A percentile compares a stretch with the other conserved stretches of the same genome.
Conservation (phyloP, 257 asterid species). For the Lycium barbarum region DNA sequence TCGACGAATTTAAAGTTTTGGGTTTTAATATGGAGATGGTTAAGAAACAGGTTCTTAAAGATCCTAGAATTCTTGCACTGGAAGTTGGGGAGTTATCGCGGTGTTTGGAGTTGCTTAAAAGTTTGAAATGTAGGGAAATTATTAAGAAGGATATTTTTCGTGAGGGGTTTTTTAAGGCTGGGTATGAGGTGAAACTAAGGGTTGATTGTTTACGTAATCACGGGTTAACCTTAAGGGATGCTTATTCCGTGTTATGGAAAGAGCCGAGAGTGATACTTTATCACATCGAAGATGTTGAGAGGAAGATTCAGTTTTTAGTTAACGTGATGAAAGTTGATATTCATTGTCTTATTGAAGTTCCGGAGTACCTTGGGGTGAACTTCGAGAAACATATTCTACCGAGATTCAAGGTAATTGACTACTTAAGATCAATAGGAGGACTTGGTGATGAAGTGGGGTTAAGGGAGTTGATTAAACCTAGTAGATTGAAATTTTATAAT, state of each 20-base stretch:
- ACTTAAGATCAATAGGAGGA: conserved; percentile 61
- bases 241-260: conserved; percentile 76
- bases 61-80: conserved; percentile 70
- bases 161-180: conserved; percentile 68
- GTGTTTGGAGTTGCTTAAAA: conserved; percentile 67
- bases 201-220: conserved; percentile 68
- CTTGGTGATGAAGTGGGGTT: conserved; percentile 73
- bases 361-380: conserved; percentile 77
- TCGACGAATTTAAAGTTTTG: conserved; percentile 67
- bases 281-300: conserved; percentile 56
- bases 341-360: conserved; percentile 67
- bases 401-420: conserved; percentile 72
- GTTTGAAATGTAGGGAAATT: conserved; percentile 67
- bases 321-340: conserved; percentile 61
- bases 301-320: conserved; percentile 69
- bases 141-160: conserved; percentile 59
- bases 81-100: conserved; percentile 84
- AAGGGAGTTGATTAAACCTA: conserved; percentile 66
- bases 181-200: conserved; percentile 65
- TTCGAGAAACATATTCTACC: conserved; percentile 80
- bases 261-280: conserved; percentile 81
- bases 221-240: conserved; percentile 73
- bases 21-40: conserved; percentile 63
- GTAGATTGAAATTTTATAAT: conserved; percentile 83
- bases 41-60: conserved; percentile 58